These are phyloP conservation scores for Leptosphaerulina australis DNA, from an alignment of 2,329 filamentous ascomycete species.

Conservation along the genomic window DNA sequence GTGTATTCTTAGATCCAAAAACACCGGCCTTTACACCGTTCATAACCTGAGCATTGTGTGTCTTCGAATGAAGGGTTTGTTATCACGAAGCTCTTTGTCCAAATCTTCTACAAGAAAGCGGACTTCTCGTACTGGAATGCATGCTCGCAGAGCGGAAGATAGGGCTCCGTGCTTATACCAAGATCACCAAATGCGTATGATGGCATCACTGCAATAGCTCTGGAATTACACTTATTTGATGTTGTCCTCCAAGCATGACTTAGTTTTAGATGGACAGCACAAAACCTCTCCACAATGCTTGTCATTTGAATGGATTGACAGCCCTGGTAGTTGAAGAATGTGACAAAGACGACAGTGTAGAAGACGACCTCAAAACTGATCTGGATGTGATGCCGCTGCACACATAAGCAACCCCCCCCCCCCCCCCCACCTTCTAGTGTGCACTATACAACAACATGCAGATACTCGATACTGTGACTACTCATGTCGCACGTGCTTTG, in stretches of 20 bases:
- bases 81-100: slow-evolving; percentile 28
- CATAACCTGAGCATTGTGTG: slow-evolving; percentile 37
- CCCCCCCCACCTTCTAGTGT: slow-evolving; percentile 1
- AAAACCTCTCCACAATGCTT: slow-evolving; percentile 12
- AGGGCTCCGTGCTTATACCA: slow-evolving; percentile 31
- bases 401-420: not conserved
- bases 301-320: slow-evolving; percentile 31
- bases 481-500: slow-evolving; percentile 7
- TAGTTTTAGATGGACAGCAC: slow-evolving; percentile 23
- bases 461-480: slow-evolving; percentile 2
- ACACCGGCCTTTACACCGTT: slow-evolving; percentile 24
- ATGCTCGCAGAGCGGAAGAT: slow-evolving; percentile 35
- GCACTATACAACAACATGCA: not conserved
- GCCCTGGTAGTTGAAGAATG: slow-evolving; percentile 23
- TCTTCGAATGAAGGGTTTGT: slow-evolving; percentile 36
- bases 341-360: slow-evolving; percentile 27
- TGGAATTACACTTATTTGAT: slow-evolving; percentile 24
- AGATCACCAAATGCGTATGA: slow-evolving; percentile 31
- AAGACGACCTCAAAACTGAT: slow-evolving; percentile 27
- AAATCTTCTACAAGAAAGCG: slow-evolving; percentile 30
- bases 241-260: slow-evolving; percentile 15
- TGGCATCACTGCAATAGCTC: slow-evolving; percentile 38
- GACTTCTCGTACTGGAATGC: slow-evolving; percentile 36
- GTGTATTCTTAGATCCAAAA: slow-evolving; percentile 20
- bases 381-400: slow-evolving; percentile 13